Evolutionary conservation across 139 green algal genomes (phyloP), one percentile per base, ranked within the genome.

Genomic region (Yamagishiella unicocca): DNA sequence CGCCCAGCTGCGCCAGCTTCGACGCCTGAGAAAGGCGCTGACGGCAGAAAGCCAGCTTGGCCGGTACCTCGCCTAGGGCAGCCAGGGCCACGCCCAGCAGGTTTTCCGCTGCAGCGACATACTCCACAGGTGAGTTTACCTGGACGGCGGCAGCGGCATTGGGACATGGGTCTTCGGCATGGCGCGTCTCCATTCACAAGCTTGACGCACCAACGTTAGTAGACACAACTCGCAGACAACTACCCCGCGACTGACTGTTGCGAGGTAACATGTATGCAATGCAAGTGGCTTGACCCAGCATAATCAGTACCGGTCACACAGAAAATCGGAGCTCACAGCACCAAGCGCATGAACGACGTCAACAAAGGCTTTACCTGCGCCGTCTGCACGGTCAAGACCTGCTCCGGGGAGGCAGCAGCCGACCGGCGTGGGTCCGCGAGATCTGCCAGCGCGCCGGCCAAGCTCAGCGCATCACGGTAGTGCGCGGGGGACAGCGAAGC

Each of bases 391-490:
- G 25, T 37, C 29, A 88, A 71, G 14, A 82, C 31, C n/a, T 82
- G 70, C 33, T 81, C 83, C 8, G 70, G 83, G 14, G 61, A 76
- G n/a, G 79, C 79, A 1, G 79, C 27, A 10, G 79, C 79, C 67
- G 40, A 35, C 12, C 81, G 81, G 54, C 64, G 42, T 12, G 85
- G 85, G 66, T 89, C 88, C 1, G 81, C 88, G 62, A 91, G 64
- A 31, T 46, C 74, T 42, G 74, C 64, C 83, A 91, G 88, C 37
- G 72, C 54, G 12, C 90, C 53, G 45, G 84, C 71, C 7, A 74
- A 70, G 2, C 31, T 66, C 54, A 93, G 79, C 79, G 90, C 87
- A 61, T 91, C 87, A 14, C 83, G 84, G 72, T 91, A 90, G 86
- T 93, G 88, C 53, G 77, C 80, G 25, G 84, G 84, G 45, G 80